Base-by-base conservation (phyloP, 2,329 filamentous ascomycete genomes). In the Hymenoscyphus infarciens region DNA sequence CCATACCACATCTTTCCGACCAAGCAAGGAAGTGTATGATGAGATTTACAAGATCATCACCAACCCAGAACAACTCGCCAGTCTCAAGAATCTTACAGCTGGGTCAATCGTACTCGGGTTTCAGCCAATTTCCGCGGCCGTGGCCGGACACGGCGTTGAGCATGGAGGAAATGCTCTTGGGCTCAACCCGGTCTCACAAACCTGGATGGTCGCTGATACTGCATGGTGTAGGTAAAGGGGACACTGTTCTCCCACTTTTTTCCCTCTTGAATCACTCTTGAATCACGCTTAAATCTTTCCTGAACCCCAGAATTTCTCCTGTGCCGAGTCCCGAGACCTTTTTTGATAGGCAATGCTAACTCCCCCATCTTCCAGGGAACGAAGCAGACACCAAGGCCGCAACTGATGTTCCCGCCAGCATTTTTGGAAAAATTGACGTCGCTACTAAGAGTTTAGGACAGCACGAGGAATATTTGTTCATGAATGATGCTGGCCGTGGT, bases 201-300 rank as follows among this genome's bases (percentile, higher is more conserved):
- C 53, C 25, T 55, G 53, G 53, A 55, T 55, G 53, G 53, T 55
- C 3, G 3, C 53, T 33, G 53, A 55, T 33, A 55, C 53, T n/a
- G 53, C 53, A 13, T 55, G 53, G 53, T 55, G 53, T n/a, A n/a
- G n/a, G n/a, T n/a, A n/a, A n/a, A n/a, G n/a, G n/a, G n/a, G n/a
- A n/a, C n/a, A n/a, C n/a, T n/a, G n/a, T n/a, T n/a, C n/a, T n/a
- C n/a, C n/a, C n/a, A n/a, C n/a, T n/a, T n/a, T n/a, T n/a, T n/a
- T n/a, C n/a, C n/a, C n/a, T n/a, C n/a, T n/a, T n/a, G n/a, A n/a
- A n/a, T n/a, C n/a, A n/a, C n/a, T n/a, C n/a, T n/a, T n/a, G n/a
- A n/a, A n/a, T n/a, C n/a, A n/a, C n/a, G n/a, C n/a, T n/a, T n/a
- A n/a, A n/a, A n/a, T n/a, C n/a, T n/a, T n/a, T n/a, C n/a, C n/a